phyloP scores from a whole-genome alignment of 2,329 filamentous ascomycete species.

The Curvularia hawaiiensis region DNA sequence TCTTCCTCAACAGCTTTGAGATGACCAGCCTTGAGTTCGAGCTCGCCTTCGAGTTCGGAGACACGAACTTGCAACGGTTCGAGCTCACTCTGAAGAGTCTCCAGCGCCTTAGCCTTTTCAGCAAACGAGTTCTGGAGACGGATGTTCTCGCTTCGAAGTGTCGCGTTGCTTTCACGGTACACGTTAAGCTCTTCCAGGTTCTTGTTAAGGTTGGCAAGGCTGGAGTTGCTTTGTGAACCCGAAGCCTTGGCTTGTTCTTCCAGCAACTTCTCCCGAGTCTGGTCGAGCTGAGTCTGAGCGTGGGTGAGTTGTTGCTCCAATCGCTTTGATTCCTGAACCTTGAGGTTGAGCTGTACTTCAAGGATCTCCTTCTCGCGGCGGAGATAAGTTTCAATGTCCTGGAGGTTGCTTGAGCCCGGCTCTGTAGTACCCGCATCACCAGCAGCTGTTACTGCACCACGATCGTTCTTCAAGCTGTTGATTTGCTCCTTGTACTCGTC shows the following conservation, averaged over 20 bases:
- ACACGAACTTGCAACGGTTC: slow-evolving; percentile 83
- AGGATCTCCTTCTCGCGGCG: slow-evolving; percentile 97
- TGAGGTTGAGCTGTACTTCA: slow-evolving; percentile 93
- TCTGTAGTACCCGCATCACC: slow-evolving; percentile 60
- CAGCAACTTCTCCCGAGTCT: slow-evolving; percentile 84
- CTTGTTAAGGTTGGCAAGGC: slow-evolving; percentile 88
- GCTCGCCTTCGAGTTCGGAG: slow-evolving; percentile 79
- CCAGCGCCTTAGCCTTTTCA: slow-evolving; percentile 75
- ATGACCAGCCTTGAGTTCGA: slow-evolving; percentile 83
- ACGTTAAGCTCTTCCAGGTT: slow-evolving; percentile 95
- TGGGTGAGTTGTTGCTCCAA: slow-evolving; percentile 90
- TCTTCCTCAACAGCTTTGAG: slow-evolving; percentile 88
- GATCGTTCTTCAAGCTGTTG: slow-evolving; percentile 75
- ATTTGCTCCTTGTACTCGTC: slow-evolving; percentile 84
- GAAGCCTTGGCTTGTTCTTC: slow-evolving; percentile 82
- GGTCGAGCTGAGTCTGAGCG: slow-evolving; percentile 84
- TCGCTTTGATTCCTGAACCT: slow-evolving; percentile 84
- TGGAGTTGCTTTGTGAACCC: slow-evolving; percentile 72
- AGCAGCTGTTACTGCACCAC: slow-evolving; percentile 54
- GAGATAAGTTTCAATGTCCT: slow-evolving; percentile 89
- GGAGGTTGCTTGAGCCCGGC: slow-evolving; percentile 73
- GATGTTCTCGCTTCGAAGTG: slow-evolving; percentile 83
- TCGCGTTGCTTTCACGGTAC: slow-evolving; percentile 92
- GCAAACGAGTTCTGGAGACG: slow-evolving; percentile 77
- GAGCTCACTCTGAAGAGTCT: slow-evolving; percentile 75